Evolutionary conservation across 2,329 filamentous ascomycete genomes (phyloP), one percentile per base, ranked within the genome.

Genomic region (Phaeosphaeria sp.): DNA sequence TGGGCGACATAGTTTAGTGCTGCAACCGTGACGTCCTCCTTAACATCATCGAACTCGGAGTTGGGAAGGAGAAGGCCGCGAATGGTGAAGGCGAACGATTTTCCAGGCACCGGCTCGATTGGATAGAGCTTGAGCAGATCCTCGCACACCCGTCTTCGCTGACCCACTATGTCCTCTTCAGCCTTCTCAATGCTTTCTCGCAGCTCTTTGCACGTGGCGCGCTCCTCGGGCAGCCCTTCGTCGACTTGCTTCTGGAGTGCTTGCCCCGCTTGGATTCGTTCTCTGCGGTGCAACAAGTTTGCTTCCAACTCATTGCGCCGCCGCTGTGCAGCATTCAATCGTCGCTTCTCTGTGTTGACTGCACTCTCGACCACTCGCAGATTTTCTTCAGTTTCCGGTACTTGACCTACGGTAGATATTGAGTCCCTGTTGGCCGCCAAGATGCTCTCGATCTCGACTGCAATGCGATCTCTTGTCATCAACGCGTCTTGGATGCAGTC

Each of bases 401-500:
- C 76, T 3, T 73, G 71, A 43, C 73, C 72, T 6, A 79, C 63
- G 0, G 69, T 68, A 2, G 66, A 60, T 18, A 82, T 69, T 1
- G 75, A 74, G 9, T 75, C 62, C 17, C 72, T 71, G 54, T 82
- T 80, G 0, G 73, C 59, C 9, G 77, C 67, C 1, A 82, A 69
- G 27, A 82, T 74, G 13, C 61, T 60, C 58, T 91, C 91, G 63
- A 97, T 96, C 63, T 97, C 91, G n/a, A 84, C 79, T 48, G 91
- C 87, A 8, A 98, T 82, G 52, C 84, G 84, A 58, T 91, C 87
- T 15, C 91, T 87, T 0, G 92, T 96, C 1, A 88, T 86, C 9
- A 97, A 80, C 1, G 93, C 93, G 76, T 98, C 94, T 73, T 96
- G 92, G 22, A 97, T 91, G 53, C 93, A 96, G 73, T 91, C 91